These are phyloP conservation scores for Cicer bijugum DNA, from an alignment of 306 rosid species.

Conservation along the genomic window DNA sequence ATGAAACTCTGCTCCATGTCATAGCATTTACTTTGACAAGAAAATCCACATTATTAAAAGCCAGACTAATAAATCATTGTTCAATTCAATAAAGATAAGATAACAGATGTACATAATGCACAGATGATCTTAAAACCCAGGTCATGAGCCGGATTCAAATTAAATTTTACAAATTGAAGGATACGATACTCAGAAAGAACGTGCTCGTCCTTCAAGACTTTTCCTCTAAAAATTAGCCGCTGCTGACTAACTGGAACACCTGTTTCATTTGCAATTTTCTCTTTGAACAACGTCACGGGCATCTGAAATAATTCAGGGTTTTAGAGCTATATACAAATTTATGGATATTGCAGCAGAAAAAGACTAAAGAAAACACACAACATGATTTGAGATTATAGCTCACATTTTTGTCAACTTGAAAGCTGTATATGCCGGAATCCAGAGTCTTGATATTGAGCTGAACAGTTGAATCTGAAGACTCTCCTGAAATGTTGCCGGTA, in stretches of 20 bases:
- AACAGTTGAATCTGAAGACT: conserved; percentile 67
- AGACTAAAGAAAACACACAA: conserved; percentile 4
- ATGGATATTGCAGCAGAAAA: conserved; percentile 17
- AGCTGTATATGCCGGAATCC: conserved; percentile 73
- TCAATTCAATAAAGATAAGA: conserved; percentile 16
- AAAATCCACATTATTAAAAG: conserved; percentile 19
- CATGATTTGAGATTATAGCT: conserved; percentile 36
- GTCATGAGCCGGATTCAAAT: background rate
- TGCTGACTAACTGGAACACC: conserved; percentile 89
- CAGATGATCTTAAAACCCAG: conserved; percentile 28
- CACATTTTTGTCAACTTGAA: conserved; percentile 83
- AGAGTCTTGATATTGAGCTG: conserved; percentile 90
- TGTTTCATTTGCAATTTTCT: conserved; percentile 76
- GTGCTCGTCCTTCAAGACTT: conserved; percentile 87
- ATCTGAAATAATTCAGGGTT: conserved; percentile 60
- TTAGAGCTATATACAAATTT: conserved; percentile 2
- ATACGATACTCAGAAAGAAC: conserved; percentile 89
- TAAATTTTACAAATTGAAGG: conserved; percentile 47
- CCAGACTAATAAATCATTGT: conserved; percentile 2
- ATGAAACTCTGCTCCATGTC: background rate
- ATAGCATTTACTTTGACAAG: background rate
- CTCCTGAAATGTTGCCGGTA: conserved; percentile 53
- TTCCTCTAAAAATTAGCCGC: conserved; percentile 94
- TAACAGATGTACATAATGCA: background rate
- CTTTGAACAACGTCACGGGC: conserved; percentile 76